Evolutionary conservation across 2,329 filamentous ascomycete species (phyloP), one percentile per base, ranked within the genome.

Genomic region (Diaporthe citriasiana): DNA sequence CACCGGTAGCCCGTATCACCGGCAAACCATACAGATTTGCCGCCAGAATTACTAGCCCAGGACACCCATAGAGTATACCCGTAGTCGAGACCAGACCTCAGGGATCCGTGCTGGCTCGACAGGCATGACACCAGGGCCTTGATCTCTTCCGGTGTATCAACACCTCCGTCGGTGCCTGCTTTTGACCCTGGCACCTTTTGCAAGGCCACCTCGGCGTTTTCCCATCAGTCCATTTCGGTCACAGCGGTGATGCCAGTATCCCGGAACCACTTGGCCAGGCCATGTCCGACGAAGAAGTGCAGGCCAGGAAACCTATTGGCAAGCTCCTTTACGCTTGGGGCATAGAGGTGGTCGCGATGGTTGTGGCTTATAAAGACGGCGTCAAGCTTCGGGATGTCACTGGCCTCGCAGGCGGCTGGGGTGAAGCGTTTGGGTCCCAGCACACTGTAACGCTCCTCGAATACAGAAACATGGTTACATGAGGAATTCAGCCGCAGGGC

Each of bases 201-300:
- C 38, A 70, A 15, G 10, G 22, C 42, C 9, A 71, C 70, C 56
- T 71, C 70, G 9, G 70, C 70, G 4, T 71, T 56, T 1, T 94
- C 90, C 93, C 93, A 95, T 93, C 93, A 94, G 81, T 95, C 93
- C 77, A 94, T 79, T 80, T 94, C 93, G 0, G 90, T 92, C 27
- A 92, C 87, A 70, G 69, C 30, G 0, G 69, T 65, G 25, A 94
- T 89, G 0, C 90, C 91, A 59, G 85, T 87, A 15, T 86, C 83
- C 6, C 84, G 80, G 78, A 94, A 94, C 92, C 92, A 94, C 45
- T 85, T 79, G 80, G 90, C 90, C 77, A 93, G 91, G 13, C 91
- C 91, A 6, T 94, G 79, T 0, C 91, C 92, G 1, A 90, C 92
- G 74, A 94, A 92, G 81, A 93, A 94, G 65, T 93, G 91, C 66